Base-by-base conservation (phyloP, 139 green algal genomes). In the Chlorella sp. region DNA sequence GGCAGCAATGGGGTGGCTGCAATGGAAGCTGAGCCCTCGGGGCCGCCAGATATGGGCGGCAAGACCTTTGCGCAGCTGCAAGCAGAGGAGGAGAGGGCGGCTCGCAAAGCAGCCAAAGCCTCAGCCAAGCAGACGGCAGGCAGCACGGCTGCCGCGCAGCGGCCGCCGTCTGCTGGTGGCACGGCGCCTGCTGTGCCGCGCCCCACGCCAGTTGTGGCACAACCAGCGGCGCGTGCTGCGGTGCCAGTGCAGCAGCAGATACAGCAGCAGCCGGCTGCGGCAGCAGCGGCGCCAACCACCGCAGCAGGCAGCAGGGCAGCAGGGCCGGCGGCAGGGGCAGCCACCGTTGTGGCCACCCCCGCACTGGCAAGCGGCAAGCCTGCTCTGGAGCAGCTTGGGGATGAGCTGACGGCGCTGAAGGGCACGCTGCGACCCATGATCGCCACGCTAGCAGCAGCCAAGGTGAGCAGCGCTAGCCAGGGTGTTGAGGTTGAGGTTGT, bases 381-480 rank as follows among this genome's bases (percentile, higher is more conserved):
- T 13, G 81, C 68, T 21, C 51, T 85, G 68, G 81, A 85, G 16
- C n/a, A 62, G 13, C 68, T 85, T 2, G 51, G 60, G 0, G 81
- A 73, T 6, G 81, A 80, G 38, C 81, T 85, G 51, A 36, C 34
- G 13, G 69, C 51, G 0, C 36, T 85, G 17, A 80, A 85, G 28
- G 20, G 12, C 34, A 80, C 81, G 16, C 81, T 85, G 34, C 32
- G 28, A 25, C 68, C 81, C 4, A 32, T 85, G 23, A 73, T 80
- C 6, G 30, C 16, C 65, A 56, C 34, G 47, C 67, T 85, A 67
- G n/a, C 55, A 9, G 44, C 32, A 2, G 1, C n/a, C 2, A 36
- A 69, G 79, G 79, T 84, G 79, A 3, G 38, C 26, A 30, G 3
- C 7, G 44, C 11, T 7, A 17, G 44, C 7, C 11, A n/a, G n/a